Evolutionary conservation across 345 rosid species (phyloP).

Genomic region (Bretschneidera sinensis): DNA sequence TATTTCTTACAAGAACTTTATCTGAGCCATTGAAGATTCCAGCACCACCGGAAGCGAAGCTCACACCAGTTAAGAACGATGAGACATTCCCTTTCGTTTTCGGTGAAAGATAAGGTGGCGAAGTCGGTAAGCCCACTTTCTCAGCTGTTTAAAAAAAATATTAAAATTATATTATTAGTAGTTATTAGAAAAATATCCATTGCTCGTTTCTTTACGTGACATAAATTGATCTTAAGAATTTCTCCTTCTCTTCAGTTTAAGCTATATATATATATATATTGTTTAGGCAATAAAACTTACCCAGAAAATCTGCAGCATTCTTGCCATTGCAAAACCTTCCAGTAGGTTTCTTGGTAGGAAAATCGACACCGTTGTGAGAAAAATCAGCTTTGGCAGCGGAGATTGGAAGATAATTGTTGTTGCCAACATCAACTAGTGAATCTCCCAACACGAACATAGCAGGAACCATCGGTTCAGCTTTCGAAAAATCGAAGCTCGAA

Average conservation of each 20-base stretch:
- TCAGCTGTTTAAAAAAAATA: slow-evolving; percentile 38
- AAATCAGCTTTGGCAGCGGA: slow-evolving; percentile 37
- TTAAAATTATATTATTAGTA: background rate
- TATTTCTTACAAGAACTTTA: slow-evolving; percentile 33
- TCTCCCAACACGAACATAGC: slow-evolving; percentile 89
- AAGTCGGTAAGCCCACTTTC: slow-evolving; percentile 50
- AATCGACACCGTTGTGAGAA: slow-evolving; percentile 54
- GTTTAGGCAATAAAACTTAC: slow-evolving; percentile 9
- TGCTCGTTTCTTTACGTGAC: too few species aligned
- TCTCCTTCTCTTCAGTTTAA: too few species aligned
- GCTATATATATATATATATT: too few species aligned
- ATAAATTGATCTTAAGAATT: too few species aligned
- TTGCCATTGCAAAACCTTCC: slow-evolving; percentile 62
- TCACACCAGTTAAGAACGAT: slow-evolving; percentile 38
- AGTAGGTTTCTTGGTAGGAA: slow-evolving; percentile 42
- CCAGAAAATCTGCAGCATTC: slow-evolving; percentile 47
- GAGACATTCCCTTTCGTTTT: slow-evolving; percentile 9
- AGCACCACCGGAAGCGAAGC: slow-evolving; percentile 65
- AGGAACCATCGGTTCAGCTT: slow-evolving; percentile 34
- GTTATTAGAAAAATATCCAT: background rate
- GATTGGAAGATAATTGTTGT: slow-evolving; percentile 44
- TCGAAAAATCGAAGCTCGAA: background rate
- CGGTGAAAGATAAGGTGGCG: slow-evolving; percentile 56
- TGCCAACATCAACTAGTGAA: slow-evolving; percentile 68
- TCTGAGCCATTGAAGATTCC: slow-evolving; percentile 59